phyloP scores from a whole-genome alignment of 306 rosid genomes.

The Ochetophila trinervis region DNA sequence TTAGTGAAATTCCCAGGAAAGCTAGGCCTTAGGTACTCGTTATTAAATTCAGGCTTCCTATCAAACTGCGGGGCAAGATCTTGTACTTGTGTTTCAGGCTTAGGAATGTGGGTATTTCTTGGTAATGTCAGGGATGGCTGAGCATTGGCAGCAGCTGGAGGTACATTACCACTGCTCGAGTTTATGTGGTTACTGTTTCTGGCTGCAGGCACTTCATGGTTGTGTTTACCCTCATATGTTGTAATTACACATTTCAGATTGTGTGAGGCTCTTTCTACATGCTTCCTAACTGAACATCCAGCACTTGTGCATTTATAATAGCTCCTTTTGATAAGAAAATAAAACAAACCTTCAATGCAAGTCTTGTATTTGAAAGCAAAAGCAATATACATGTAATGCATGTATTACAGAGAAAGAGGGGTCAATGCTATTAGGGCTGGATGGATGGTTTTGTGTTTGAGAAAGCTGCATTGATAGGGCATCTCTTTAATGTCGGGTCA shows the following conservation, averaged over 20 bases:
- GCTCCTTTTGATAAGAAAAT: slow-evolving; percentile 53
- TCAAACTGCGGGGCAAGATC: slow-evolving; percentile 54
- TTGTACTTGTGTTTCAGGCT: slow-evolving; percentile 45
- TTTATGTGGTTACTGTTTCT: slow-evolving; percentile 51
- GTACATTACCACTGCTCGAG: slow-evolving; percentile 38
- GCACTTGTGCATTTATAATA: slow-evolving; percentile 94
- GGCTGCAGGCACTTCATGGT: slow-evolving; percentile 81
- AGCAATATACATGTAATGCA: neutral
- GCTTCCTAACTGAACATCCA: slow-evolving; percentile 82
- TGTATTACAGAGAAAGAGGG: neutral
- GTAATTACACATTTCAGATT: slow-evolving; percentile 65
- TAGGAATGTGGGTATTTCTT: slow-evolving; percentile 31
- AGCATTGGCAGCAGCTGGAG: slow-evolving; percentile 35
- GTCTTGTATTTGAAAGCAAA: neutral
- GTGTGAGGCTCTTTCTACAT: slow-evolving; percentile 89
- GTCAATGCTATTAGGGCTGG: no score
- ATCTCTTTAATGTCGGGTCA: no score
- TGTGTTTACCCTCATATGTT: slow-evolving; percentile 87
- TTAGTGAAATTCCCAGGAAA: slow-evolving; percentile 47
- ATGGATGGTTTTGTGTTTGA: no score
- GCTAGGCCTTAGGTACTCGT: slow-evolving; percentile 42
- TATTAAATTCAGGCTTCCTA: slow-evolving; percentile 55
- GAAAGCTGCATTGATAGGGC: no score
- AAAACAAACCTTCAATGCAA: slow-evolving; percentile 14
- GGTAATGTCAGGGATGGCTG: slow-evolving; percentile 39